Percentiles rank a stretch among this genome's conserved stretches.
Conservation (phyloP, 345 rosid genomes). For the Melaleuca quinquenervia region DNA sequence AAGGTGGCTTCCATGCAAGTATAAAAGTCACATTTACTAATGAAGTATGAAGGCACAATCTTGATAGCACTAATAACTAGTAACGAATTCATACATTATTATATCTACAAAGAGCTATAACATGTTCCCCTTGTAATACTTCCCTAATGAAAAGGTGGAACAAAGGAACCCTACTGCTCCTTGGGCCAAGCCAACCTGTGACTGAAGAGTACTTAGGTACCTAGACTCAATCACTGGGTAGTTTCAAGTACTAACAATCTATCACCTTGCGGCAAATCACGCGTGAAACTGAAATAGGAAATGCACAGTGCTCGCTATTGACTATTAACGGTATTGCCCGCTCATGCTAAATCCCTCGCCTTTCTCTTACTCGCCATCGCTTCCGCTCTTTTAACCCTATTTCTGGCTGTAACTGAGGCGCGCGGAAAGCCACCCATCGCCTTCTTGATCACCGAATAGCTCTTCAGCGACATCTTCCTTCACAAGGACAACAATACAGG, state of each 20-base stretch:
- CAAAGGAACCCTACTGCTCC: background rate
- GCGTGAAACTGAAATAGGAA: background rate
- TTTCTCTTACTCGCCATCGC: no score
- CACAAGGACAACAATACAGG: no score
- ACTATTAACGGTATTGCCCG: background rate
- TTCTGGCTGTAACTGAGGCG: no score
- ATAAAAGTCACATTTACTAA: background rate
- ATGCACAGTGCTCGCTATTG: background rate
- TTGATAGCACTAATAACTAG: background rate
- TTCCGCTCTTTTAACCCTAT: no score
- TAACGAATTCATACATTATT: background rate
- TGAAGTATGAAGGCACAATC: background rate
- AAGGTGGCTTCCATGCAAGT: background rate
- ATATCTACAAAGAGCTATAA: background rate
- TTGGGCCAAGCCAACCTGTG: background rate
- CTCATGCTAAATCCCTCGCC: background rate
- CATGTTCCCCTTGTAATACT: background rate
- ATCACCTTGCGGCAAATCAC: no score
- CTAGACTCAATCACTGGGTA: background rate
- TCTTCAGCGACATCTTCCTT: no score
- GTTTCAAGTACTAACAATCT: no score
- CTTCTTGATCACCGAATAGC: no score
- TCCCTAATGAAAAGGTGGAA: background rate
- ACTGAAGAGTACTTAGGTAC: background rate
- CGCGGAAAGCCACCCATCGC: no score